A percentile compares a stretch with the other conserved stretches of the same genome.
These are phyloP conservation scores for Silene coronaria DNA, from an alignment of 179 eudicot species.

Conservation along the genomic window DNA sequence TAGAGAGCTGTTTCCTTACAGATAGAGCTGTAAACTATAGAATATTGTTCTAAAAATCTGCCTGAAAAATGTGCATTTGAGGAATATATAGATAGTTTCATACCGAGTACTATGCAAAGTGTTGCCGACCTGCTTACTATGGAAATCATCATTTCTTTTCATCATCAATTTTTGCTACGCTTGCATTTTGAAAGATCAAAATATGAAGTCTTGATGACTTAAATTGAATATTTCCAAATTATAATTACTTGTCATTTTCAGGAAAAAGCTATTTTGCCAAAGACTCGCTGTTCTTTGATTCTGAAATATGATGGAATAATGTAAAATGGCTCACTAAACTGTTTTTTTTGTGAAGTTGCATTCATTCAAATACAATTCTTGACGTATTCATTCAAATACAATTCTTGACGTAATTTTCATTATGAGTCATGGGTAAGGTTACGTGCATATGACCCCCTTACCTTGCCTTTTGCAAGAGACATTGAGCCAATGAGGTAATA, in stretches of 20 bases:
- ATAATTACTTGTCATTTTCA: neutral
- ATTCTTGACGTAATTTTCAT: neutral
- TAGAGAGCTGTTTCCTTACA: neutral
- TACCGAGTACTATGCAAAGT: neutral
- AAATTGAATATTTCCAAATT: neutral
- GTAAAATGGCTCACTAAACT: no score
- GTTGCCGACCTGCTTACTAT: neutral
- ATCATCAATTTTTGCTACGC: neutral
- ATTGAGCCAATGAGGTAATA: neutral
- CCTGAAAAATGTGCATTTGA: neutral
- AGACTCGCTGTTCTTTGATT: neutral
- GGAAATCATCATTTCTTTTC: neutral
- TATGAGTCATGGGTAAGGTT: neutral
- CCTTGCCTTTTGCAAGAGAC: neutral
- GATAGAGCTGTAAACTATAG: neutral
- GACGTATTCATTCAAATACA: neutral
- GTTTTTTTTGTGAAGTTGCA: neutral
- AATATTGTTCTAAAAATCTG: neutral
- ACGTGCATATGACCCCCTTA: neutral
- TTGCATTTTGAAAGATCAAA: neutral
- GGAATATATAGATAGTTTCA: neutral
- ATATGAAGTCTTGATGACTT: neutral
- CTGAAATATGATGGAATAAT: no score
- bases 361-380: no score
- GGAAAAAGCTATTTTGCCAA: neutral